Evolutionary conservation across 306 rosid species (phyloP).

Genomic region (Pachyrhizus erosus): DNA sequence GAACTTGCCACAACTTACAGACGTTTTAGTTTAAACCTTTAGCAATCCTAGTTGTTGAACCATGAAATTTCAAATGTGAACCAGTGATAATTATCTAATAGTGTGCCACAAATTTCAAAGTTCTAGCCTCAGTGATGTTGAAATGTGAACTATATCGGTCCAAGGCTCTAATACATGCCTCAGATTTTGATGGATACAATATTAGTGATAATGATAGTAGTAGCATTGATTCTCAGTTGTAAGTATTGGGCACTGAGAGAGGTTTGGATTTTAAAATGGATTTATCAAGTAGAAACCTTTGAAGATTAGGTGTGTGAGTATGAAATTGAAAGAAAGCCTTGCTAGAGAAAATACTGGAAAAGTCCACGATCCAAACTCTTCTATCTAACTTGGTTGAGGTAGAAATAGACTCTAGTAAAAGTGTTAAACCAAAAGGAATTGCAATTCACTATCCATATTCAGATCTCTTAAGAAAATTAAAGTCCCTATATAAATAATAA

Average conservation of each 20-base stretch:
- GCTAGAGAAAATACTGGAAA: not conserved
- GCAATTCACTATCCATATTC: not conserved
- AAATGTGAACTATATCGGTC: not conserved
- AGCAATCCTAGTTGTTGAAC: not conserved
- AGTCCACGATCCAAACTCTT: not conserved
- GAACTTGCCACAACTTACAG: not conserved
- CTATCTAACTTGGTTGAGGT: not conserved
- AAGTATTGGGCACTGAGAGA: not conserved
- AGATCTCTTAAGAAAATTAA: not conserved
- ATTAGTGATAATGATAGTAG: no score
- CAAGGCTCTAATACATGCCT: no score
- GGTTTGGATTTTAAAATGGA: not conserved
- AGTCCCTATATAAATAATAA: not conserved
- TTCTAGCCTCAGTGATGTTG: not conserved
- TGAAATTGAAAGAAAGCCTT: not conserved
- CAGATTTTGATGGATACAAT: no score
- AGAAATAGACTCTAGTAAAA: not conserved
- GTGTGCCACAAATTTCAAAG: not conserved
- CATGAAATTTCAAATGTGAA: not conserved
- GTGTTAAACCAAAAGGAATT: not conserved
- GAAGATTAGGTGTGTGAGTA: not conserved
- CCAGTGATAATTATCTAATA: not conserved
- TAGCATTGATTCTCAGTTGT: no score
- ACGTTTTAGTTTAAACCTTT: no score
- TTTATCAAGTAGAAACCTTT: not conserved